Percentiles rank a stretch among this genome's conserved stretches.
phyloP scores from a whole-genome alignment of 768 basidiomycete genomes.

The Clitopilus hobsonii region DNA sequence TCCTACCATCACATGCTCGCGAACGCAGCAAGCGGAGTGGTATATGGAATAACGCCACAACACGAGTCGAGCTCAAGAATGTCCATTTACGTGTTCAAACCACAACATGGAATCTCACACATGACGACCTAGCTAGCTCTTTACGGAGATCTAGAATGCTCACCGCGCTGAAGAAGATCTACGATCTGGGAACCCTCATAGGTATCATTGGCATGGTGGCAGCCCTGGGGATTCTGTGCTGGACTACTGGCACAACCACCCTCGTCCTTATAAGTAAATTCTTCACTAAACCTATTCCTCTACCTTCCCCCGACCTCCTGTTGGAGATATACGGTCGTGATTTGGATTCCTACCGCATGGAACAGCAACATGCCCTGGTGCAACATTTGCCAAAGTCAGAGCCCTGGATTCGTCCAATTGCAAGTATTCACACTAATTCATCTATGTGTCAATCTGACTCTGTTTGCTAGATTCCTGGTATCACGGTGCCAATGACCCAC shows the following conservation, averaged over 20 bases:
- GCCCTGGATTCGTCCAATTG: constrained; percentile 24
- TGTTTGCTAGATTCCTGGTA: constrained; percentile 63
- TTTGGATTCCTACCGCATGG: neutral
- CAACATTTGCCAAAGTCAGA: neutral
- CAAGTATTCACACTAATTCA: constrained; percentile 17
- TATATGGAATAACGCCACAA: constrained; percentile 15
- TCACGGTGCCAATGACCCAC: constrained; percentile 75
- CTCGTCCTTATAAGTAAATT: constrained; percentile 7
- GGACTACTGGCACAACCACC: constrained; percentile 22
- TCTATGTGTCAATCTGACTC: too few relatives aligned
- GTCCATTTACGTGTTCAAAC: constrained; percentile 43
- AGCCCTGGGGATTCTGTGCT: constrained; percentile 33
- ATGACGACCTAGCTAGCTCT: constrained; percentile 35
- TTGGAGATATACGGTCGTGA: constrained; percentile 4
- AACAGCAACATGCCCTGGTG: neutral
- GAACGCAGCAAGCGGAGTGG: constrained; percentile 2
- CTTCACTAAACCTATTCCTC: neutral
- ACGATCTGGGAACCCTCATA: constrained; percentile 44
- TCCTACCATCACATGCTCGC: constrained; percentile 7
- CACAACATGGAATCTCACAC: constrained; percentile 40
- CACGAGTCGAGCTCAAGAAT: constrained; percentile 16
- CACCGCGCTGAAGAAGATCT: constrained; percentile 29
- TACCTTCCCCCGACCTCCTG: constrained; percentile 1
- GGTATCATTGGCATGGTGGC: constrained; percentile 44
- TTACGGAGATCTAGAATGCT: constrained; percentile 26